Evolutionary conservation across 2,329 filamentous ascomycete genomes (phyloP).

Genomic region (Talaromyces sp.): DNA sequence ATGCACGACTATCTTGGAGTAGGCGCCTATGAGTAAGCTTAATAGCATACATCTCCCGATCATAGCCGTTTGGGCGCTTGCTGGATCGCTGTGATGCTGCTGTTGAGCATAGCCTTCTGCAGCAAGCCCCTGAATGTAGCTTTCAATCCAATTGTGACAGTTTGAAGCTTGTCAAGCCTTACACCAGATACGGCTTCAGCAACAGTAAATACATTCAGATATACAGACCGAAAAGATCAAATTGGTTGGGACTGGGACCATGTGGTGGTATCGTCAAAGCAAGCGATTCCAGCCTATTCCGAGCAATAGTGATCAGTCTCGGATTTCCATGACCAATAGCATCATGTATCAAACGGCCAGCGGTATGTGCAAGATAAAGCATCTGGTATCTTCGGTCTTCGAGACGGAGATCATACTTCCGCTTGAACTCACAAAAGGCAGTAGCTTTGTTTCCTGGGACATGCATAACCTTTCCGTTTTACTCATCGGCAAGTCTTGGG

Average conservation of each 20-base stretch:
- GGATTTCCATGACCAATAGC: background rate
- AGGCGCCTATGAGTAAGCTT: background rate
- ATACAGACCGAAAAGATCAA: conserved; percentile 12
- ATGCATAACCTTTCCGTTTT: conserved; percentile 20
- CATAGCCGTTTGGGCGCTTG: background rate
- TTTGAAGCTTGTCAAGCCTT: background rate
- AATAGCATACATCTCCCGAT: background rate
- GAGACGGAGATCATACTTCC: conserved; percentile 19
- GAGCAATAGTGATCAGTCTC: conserved; percentile 12
- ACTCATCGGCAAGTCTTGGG: background rate
- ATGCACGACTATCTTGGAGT: no score
- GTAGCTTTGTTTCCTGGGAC: conserved; percentile 19
- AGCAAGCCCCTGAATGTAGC: background rate
- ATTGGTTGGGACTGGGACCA: conserved; percentile 17
- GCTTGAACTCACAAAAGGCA: conserved; percentile 22
- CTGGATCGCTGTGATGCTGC: conserved; percentile 1
- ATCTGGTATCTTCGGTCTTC: conserved; percentile 17
- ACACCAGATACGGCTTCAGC: background rate
- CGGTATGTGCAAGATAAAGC: conserved; percentile 15
- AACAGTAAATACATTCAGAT: background rate
- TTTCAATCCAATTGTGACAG: conserved; percentile 3
- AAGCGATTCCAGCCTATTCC: conserved; percentile 16
- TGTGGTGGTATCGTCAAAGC: conserved; percentile 19
- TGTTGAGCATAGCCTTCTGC: background rate
- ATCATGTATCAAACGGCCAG: background rate